Percentiles rank a stretch among this genome's conserved stretches.
phyloP scores from a whole-genome alignment of 2,329 filamentous ascomycete genomes.

The Davidsoniella neocaledoniae region DNA sequence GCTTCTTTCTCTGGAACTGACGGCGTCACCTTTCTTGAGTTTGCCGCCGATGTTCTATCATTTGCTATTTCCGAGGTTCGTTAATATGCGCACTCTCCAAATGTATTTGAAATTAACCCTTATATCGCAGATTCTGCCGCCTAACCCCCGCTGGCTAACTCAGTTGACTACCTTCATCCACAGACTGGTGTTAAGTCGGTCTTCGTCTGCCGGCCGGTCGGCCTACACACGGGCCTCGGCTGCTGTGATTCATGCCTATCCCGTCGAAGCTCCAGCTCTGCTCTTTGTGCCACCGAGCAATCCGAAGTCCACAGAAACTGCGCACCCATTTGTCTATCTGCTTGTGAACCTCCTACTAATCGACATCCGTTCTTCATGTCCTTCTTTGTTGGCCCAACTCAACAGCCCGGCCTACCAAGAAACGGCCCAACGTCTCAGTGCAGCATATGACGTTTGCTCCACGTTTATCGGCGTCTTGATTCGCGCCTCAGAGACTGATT shows the following conservation, averaged over 20 bases:
- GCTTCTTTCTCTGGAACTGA: slow-evolving; percentile 42
- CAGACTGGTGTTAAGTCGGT: slow-evolving; percentile 35
- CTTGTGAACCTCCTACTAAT: slow-evolving; percentile 49
- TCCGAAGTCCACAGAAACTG: slow-evolving; percentile 17
- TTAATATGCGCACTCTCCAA: neutral
- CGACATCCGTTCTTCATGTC: slow-evolving; percentile 46
- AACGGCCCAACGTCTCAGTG: slow-evolving; percentile 37
- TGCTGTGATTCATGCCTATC: slow-evolving; percentile 39
- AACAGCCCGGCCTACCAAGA: slow-evolving; percentile 35
- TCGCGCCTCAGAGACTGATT: slow-evolving; percentile 30
- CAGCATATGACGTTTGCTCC: slow-evolving; percentile 45
- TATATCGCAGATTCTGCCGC: slow-evolving; percentile 27
- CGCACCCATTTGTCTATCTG: slow-evolving; percentile 41
- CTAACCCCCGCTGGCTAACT: slow-evolving; percentile 36
- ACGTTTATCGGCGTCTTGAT: slow-evolving; percentile 43
- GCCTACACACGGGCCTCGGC: slow-evolving; percentile 44
- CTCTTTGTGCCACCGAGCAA: slow-evolving; percentile 32
- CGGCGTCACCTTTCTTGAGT: slow-evolving; percentile 40
- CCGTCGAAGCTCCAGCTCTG: slow-evolving; percentile 25
- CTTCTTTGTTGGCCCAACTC: slow-evolving; percentile 39
- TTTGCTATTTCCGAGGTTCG: slow-evolving; percentile 32
- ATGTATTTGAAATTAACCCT: slow-evolving; percentile 5
- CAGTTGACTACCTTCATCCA: slow-evolving; percentile 31
- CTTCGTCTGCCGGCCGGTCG: slow-evolving; percentile 35
- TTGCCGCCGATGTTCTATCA: slow-evolving; percentile 35